Evolutionary conservation across 208 protist genomes (phyloP), one percentile per base, ranked within the genome.

Genomic region (Tritrichomonas foetus): DNA sequence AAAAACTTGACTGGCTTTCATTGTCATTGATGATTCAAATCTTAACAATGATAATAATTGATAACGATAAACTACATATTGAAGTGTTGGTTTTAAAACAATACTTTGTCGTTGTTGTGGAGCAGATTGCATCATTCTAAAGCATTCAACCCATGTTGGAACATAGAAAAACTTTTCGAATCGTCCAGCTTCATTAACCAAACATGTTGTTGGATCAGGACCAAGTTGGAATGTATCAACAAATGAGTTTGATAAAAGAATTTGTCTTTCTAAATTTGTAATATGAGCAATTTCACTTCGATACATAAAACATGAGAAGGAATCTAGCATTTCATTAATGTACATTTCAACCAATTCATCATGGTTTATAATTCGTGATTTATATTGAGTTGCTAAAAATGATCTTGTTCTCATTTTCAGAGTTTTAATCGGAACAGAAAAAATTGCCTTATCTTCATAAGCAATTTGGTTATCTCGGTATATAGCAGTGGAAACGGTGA

Each of bases 101-200:
- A 57, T 89, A 13, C 9, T 16, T 89, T 89, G 78, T 89, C 47
- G 33, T 57, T 25, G 14, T 5, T 39, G 27, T 39, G 78, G 78
- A 61, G 47, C 25, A 20, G 41, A 47, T 5, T 53, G 47, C 20
- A 89, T n/a, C 41, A 89, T 89, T 57, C 44, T 16, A 47, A 61
- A 89, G 39, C 44, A 44, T 57, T 89, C 78, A 53, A 89, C 47
- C 78, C 78, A 89, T 16, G 41, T 57, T 39, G 78, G 78, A 0
- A 89, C 78, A 89, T 89, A 89, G 39, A 89, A 89, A 11, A 61
- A 57, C 0, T 44, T 14, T 36, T 89, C 78, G 16, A 89, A 55
- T n/a, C 44, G 20, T 39, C 78, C 78, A 2, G 41, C 47, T 57
- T 89, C 78, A 61, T 53, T 89, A 33, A 50, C n/a, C 33, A 89